These are phyloP conservation scores for Alternaria postmessia DNA, from an alignment of 2,329 filamentous ascomycete species.

Conservation along the genomic window DNA sequence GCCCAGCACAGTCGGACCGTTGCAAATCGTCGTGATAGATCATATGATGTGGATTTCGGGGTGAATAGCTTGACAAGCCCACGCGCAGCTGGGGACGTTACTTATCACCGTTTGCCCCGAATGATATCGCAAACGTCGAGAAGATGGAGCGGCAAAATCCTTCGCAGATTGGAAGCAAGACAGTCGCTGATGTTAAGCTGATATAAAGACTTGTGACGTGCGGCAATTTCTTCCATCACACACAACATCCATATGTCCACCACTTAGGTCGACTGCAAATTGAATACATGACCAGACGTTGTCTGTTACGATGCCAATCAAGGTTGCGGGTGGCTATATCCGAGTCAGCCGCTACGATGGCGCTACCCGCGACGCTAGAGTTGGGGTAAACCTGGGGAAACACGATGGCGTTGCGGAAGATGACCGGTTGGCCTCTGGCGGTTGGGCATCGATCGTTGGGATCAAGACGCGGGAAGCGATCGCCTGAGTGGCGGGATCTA, in stretches of 20 bases:
- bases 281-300: neutral
- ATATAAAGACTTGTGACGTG: neutral
- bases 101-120: neutral
- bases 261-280: neutral
- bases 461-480: neutral
- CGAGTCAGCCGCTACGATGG: neutral
- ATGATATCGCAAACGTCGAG: accelerated
- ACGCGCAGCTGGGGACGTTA: neutral
- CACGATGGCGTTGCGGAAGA: neutral
- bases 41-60: neutral
- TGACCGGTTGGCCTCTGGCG: neutral
- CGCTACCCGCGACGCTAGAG: neutral
- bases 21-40: no score
- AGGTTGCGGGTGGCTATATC: neutral
- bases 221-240: neutral
- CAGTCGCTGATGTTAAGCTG: neutral
- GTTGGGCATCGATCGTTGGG: neutral
- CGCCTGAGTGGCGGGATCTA: neutral
- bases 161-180: neutral
- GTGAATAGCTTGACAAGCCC: accelerated
- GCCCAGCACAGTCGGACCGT: neutral
- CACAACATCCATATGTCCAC: neutral
- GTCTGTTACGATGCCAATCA: neutral
- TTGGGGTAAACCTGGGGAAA: neutral
- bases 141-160: neutral